Conservation (phyloP, 805 yeast genomes). For the Candida palmyrensis region DNA sequence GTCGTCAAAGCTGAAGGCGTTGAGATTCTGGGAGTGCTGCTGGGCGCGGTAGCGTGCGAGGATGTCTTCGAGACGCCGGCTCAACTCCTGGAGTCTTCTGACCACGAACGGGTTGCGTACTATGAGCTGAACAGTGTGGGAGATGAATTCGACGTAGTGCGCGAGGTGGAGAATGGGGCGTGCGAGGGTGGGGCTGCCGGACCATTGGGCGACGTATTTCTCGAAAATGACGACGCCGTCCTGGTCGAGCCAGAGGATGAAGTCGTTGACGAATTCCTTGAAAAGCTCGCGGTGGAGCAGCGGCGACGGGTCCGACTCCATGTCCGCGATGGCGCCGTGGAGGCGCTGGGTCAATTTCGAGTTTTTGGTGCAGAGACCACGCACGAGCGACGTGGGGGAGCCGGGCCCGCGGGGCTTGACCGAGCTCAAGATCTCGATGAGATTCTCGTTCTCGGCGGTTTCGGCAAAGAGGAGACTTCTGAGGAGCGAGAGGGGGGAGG, state of each 20-base stretch:
- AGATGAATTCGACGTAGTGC: conserved; percentile 25
- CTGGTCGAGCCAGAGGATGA: conserved; percentile 34
- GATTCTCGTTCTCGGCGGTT: conserved; percentile 25
- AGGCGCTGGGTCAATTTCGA: conserved; percentile 19
- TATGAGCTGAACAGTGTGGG: conserved; percentile 5
- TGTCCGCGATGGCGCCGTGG: conserved; percentile 11
- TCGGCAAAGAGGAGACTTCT: conserved; percentile 18
- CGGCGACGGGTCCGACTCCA: conserved; percentile 4
- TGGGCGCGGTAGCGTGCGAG: conserved; percentile 7
- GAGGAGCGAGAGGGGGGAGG: too few species aligned
- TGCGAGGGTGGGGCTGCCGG: conserved; percentile 15
- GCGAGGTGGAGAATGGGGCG: conserved; percentile 28
- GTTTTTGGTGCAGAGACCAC: conserved; percentile 39
- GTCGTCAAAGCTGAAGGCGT: conserved; percentile 31
- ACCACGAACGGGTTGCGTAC: conserved; percentile 37
- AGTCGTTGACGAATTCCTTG: conserved; percentile 34
- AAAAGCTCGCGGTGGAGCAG: conserved; percentile 21
- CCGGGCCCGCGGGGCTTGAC: conserved; percentile 25
- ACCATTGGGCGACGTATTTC: conserved; percentile 19
- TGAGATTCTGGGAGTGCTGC: conserved; percentile 11
- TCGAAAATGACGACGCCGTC: conserved; percentile 29
- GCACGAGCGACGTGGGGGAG: conserved; percentile 23
- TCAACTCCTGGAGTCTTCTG: conserved; percentile 22
- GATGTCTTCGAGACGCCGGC: conserved; percentile 8
- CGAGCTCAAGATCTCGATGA: conserved; percentile 30